A percentile compares a stretch with the other conserved stretches of the same genome.
phyloP scores from a whole-genome alignment of 139 green algal genomes.

The Asterochloris sp. region DNA sequence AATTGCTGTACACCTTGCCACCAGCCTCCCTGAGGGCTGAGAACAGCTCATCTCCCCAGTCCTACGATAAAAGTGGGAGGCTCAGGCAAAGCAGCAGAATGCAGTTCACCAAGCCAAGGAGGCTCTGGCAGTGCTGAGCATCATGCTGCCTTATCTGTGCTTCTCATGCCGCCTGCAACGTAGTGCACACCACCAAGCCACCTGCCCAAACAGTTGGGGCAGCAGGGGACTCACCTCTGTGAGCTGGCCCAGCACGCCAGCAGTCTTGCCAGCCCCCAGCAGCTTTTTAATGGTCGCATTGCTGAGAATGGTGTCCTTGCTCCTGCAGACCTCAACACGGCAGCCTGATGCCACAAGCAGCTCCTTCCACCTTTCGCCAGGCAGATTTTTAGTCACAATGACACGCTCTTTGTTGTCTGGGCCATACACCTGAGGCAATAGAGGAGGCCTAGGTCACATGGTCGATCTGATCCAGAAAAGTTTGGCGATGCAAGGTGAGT shows the following conservation, averaged over 20 bases:
- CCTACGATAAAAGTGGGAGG: constrained; percentile 40
- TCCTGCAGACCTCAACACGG: constrained; percentile 63
- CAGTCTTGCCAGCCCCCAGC: constrained; percentile 75
- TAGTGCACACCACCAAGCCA: too few relatives aligned
- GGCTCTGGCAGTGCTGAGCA: background rate
- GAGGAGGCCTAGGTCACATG: too few relatives aligned
- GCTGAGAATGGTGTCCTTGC: constrained; percentile 82
- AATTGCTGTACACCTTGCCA: constrained; percentile 92
- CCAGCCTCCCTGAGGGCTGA: constrained; percentile 78
- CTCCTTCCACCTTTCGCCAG: constrained; percentile 88
- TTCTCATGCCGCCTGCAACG: too few relatives aligned
- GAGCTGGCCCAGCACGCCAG: constrained; percentile 97
- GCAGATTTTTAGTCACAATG: constrained; percentile 95
- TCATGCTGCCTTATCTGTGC: background rate
- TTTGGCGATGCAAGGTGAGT: too few relatives aligned
- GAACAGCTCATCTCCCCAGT: constrained; percentile 91
- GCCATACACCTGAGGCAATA: too few relatives aligned
- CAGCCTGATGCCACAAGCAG: constrained; percentile 65
- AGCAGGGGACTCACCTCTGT: constrained; percentile 68
- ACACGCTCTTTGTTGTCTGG: constrained; percentile 72
- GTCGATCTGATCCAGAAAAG: too few relatives aligned
- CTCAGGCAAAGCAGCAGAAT: background rate
- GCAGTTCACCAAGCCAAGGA: background rate
- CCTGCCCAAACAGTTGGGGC: too few relatives aligned
- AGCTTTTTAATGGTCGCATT: constrained; percentile 83